These are phyloP conservation scores for Oryza officinalis DNA, from an alignment of 176 grass and related monocot genomes.

Conservation along the genomic window DNA sequence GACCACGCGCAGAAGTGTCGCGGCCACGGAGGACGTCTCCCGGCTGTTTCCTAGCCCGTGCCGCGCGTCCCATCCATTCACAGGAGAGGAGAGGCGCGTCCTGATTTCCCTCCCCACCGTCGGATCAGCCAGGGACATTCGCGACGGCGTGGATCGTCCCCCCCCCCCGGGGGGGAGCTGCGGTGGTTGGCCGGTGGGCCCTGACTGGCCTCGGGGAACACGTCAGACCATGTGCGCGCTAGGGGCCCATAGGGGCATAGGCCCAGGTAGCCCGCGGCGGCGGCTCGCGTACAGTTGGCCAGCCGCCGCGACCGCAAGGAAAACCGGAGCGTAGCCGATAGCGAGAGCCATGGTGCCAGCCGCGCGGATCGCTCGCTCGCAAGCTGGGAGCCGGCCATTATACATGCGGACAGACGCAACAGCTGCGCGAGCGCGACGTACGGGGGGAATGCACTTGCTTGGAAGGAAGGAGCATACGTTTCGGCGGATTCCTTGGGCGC, in stretches of 20 bases:
- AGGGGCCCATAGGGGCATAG: not conserved
- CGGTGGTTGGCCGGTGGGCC: slow-evolving; percentile 44
- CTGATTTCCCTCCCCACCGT: not conserved
- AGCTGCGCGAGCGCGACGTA: slow-evolving; percentile 7
- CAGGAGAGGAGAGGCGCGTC: not conserved
- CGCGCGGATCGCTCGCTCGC: not conserved
- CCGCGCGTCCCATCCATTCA: not conserved
- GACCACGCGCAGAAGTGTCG: not conserved
- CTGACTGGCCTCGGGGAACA: slow-evolving; percentile 17
- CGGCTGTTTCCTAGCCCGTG: not conserved
- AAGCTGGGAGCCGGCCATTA: not conserved
- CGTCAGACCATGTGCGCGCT: slow-evolving; percentile 49
- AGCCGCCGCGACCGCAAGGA: not conserved
- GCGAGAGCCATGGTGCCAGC: not conserved
- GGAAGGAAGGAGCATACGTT: slow-evolving; percentile 7
- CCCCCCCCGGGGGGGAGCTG: not conserved
- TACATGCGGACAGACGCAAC: not conserved
- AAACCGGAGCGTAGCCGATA: not conserved
- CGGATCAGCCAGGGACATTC: slow-evolving; percentile 14
- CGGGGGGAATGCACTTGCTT: slow-evolving; percentile 16
- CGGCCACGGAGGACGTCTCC: not conserved
- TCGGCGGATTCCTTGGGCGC: not conserved
- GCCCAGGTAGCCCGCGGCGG: not conserved
- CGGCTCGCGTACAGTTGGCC: not conserved
- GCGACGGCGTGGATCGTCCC: not conserved